Evolutionary conservation across 2,329 filamentous ascomycete species (phyloP).

Genomic region (Mycosphaerella arachidis): DNA sequence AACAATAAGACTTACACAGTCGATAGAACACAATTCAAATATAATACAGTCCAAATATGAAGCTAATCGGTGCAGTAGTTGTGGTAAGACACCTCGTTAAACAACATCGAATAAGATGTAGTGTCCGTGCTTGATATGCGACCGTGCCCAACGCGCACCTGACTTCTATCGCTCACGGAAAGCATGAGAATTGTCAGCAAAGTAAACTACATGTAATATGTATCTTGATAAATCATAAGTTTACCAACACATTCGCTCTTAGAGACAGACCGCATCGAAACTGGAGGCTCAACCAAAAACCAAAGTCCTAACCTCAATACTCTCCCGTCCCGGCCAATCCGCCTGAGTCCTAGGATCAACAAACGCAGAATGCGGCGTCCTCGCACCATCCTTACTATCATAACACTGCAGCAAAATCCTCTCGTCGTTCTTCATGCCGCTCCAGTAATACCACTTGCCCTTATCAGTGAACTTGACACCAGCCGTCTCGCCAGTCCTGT

Average conservation of each 20-base stretch:
- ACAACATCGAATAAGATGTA: too few species aligned
- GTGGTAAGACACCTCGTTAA: too few species aligned
- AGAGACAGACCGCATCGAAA: not conserved
- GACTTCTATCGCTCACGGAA: too few species aligned
- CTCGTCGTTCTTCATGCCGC: slow-evolving; percentile 65
- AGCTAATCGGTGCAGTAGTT: too few species aligned
- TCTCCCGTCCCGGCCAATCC: slow-evolving; percentile 64
- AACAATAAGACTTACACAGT: too few species aligned
- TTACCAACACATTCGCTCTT: not conserved
- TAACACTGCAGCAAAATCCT: slow-evolving; percentile 50
- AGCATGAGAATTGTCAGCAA: too few species aligned
- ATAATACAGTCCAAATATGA: too few species aligned
- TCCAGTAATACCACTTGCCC: slow-evolving; percentile 76
- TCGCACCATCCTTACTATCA: slow-evolving; percentile 38
- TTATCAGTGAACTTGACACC: slow-evolving; percentile 56
- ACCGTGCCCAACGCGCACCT: too few species aligned
- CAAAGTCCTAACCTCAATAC: slow-evolving; percentile 82
- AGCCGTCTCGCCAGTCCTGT: slow-evolving; percentile 69
- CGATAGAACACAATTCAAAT: too few species aligned
- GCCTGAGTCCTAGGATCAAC: slow-evolving; percentile 67
- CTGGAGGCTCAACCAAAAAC: slow-evolving; percentile 55
- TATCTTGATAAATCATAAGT: not conserved
- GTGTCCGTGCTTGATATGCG: too few species aligned
- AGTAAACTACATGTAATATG: not conserved
- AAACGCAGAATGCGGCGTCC: slow-evolving; percentile 71